Conservation (phyloP, 768 basidiomycete species). For the Termitomyces sp. region DNA sequence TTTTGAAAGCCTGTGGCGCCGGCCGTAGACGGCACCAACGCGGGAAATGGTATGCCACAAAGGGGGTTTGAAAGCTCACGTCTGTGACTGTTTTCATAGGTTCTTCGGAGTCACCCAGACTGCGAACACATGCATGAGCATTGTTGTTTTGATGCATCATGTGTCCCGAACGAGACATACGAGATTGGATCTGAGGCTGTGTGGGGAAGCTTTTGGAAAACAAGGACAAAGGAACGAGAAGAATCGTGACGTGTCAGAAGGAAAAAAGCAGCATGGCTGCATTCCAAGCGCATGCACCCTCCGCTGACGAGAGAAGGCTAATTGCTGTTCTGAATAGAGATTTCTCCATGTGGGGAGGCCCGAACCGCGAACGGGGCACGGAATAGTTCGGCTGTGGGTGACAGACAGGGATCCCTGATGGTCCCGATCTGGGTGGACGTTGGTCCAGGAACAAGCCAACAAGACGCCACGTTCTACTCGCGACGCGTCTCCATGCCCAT, state of each 20-base stretch:
- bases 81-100: background rate
- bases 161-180: background rate
- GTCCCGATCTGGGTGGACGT: constrained; percentile 7
- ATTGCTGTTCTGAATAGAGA: background rate
- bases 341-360: constrained; percentile 1
- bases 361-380: background rate
- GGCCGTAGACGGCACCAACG: background rate
- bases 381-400: background rate
- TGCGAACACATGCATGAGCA: background rate
- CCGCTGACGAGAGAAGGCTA: background rate
- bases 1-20: background rate
- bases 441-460: constrained; percentile 6
- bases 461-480: constrained; percentile 7
- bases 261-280: background rate
- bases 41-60: background rate
- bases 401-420: background rate
- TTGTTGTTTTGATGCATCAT: background rate
- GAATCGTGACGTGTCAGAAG: constrained; percentile 4
- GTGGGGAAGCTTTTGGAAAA: constrained; percentile 2
- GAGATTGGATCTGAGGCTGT: constrained; percentile 6
- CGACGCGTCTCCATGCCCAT: background rate
- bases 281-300: background rate
- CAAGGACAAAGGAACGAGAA: background rate
- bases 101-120: background rate
- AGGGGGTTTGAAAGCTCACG: background rate